Base-by-base conservation (phyloP, 352 stramenopile genomes). In the Elongisporangium prolatum region DNA sequence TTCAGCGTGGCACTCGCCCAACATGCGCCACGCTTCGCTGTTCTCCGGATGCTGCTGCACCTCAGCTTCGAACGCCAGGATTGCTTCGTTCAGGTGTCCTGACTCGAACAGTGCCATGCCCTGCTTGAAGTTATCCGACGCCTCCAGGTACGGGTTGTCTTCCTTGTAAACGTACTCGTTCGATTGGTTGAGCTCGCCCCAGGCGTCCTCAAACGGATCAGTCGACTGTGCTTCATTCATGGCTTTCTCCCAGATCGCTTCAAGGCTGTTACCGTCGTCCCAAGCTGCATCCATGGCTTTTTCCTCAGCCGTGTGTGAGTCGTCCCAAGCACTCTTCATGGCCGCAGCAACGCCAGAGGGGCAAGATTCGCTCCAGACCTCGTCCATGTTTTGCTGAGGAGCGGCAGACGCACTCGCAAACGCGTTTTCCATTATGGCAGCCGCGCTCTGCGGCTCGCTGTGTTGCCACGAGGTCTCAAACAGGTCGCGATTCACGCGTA, bases 51-150 rank as follows among this genome's bases (percentile, higher is more conserved):
- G 84, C 59, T 97, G 85, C 52, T 97, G 90, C 51, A 98, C 76
- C 54, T 97, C 90, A 25, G 93, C 91, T 78, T 99, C 95, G 74
- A 99, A 99, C 57, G 86, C 92, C 14, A 96, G 65, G 48, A 98
- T 97, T 18, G 96, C 96, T 28, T 98, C 80, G 52, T 88, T 77
- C 17, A 99, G 68, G 56, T 97, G 84, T 1, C 96, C 96, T 22
- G 88, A 77, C 25, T 93, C 65, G 68, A 98, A 98, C 50, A 97
- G 84, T 56, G 81, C 65, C 16, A 92, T 64, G 13, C 84, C 84
- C 52, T 76, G 75, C 44, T 88, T 69, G 54, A 92, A 95, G 59
- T 89, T 90, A 37, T 91, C 84, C 1, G 76, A 73, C 53, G 75
- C 60, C 22, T 78, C 69, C 54, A 77, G 25, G 52, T 77, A 95